phyloP scores from a whole-genome alignment of 148 eudicot genomes.

The Rhododendron henanense region DNA sequence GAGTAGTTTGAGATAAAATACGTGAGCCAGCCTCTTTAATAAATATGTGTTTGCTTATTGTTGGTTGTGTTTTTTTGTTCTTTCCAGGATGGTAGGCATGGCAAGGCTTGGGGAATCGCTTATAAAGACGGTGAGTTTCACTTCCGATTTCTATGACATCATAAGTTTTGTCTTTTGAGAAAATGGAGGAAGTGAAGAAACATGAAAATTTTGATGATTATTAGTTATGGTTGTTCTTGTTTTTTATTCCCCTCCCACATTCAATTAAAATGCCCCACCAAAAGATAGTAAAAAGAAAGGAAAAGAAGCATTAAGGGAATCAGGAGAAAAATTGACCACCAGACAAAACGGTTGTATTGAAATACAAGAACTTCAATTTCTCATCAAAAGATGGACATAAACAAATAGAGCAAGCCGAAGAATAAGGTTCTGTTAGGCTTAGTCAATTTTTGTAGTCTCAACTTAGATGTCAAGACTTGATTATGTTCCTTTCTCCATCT shows the following conservation, averaged over 20 bases:
- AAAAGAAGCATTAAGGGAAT: not conserved
- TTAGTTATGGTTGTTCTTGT: not conserved
- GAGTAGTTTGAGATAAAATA: not conserved
- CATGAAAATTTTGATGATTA: not conserved
- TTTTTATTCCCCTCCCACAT: not conserved
- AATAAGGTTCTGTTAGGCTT: not conserved
- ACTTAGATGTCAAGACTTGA: not conserved
- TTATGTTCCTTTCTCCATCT: not conserved
- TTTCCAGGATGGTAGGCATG: conserved; percentile 87
- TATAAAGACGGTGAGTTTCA: conserved; percentile 60
- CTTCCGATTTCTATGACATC: not conserved
- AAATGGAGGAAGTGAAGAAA: not conserved
- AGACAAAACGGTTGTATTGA: not conserved
- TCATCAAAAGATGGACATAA: not conserved
- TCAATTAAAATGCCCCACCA: not conserved
- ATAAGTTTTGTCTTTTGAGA: not conserved
- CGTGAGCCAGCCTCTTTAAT: not conserved
- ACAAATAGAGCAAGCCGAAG: not conserved
- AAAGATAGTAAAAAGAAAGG: not conserved
- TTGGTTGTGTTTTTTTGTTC: not conserved
- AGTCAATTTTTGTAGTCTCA: not conserved
- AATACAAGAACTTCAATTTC: not conserved
- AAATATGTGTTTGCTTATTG: not conserved
- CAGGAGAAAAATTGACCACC: not conserved
- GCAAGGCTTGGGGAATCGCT: conserved; percentile 96